Conservation (phyloP, 768 basidiomycete genomes). For the Crepidotus variabilis region DNA sequence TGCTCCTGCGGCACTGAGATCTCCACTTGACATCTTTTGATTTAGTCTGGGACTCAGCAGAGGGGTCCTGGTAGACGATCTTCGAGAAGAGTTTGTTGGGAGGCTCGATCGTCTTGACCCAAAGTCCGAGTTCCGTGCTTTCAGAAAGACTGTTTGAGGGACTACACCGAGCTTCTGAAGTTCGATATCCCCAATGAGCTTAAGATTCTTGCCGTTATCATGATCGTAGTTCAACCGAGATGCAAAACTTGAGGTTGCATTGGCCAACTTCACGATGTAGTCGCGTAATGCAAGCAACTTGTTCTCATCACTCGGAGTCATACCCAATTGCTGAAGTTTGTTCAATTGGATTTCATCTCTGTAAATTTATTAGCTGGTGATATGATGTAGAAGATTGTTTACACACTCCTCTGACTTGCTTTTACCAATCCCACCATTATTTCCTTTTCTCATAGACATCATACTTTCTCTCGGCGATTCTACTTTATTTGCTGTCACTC, state of each 20-base stretch:
- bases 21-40: constrained; percentile 45
- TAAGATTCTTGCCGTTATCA: constrained; percentile 61
- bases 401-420: constrained; percentile 76
- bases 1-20: constrained; percentile 43
- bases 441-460: constrained; percentile 55
- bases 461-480: constrained; percentile 76
- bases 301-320: constrained; percentile 75
- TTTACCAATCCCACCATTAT: constrained; percentile 37
- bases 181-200: constrained; percentile 64
- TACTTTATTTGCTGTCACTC: constrained; percentile 36
- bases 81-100: constrained; percentile 33
- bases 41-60: constrained; percentile 46
- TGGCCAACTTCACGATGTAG: constrained; percentile 81
- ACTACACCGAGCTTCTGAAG: constrained; percentile 87
- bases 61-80: constrained; percentile 37
- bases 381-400: not conserved
- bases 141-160: constrained; percentile 89
- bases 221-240: constrained; percentile 60
- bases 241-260: constrained; percentile 71
- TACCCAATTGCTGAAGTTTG: constrained; percentile 85
- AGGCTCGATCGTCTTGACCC: constrained; percentile 36
- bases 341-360: constrained; percentile 77
- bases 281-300: constrained; percentile 89
- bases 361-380: constrained; percentile 1
- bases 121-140: constrained; percentile 42